A percentile compares a stretch with the other conserved stretches of the same genome.
Conservation (phyloP, 805 yeast genomes). For the Kuraishia hungarica region DNA sequence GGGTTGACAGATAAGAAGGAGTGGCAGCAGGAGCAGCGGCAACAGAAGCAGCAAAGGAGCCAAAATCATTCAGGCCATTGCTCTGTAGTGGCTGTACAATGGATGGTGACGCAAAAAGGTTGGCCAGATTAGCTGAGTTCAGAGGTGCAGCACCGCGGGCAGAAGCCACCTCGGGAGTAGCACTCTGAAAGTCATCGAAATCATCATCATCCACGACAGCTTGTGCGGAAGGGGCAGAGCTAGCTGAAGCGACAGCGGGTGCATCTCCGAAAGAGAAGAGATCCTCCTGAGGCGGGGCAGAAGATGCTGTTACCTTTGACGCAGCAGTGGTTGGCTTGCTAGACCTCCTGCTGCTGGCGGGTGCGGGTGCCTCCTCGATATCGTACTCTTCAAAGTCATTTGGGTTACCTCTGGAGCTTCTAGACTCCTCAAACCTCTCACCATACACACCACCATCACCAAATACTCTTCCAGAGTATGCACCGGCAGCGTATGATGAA, state of each 20-base stretch:
- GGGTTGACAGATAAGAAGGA: slow-evolving; percentile 1
- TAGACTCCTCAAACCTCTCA: slow-evolving; percentile 52
- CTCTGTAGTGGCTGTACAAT: slow-evolving; percentile 13
- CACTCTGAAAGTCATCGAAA: slow-evolving; percentile 73
- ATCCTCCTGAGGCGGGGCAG: slow-evolving; percentile 32
- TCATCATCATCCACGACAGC: slow-evolving; percentile 46
- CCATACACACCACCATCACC: slow-evolving; percentile 72
- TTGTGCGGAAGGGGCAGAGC: slow-evolving; percentile 4
- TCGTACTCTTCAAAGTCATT: slow-evolving; percentile 55
- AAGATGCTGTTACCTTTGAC: slow-evolving; percentile 36
- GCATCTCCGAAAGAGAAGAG: slow-evolving; percentile 37
- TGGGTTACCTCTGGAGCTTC: slow-evolving; percentile 28
- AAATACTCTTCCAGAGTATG: slow-evolving; percentile 42
- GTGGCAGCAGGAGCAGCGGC: slow-evolving; percentile 3
- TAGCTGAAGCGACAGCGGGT: slow-evolving; percentile 12
- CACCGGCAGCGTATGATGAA: slow-evolving; percentile 7
- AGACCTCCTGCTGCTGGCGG: slow-evolving; percentile 20
- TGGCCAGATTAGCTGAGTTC: slow-evolving; percentile 21
- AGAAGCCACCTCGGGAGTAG: slow-evolving; percentile 33
- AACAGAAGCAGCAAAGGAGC: neutral
- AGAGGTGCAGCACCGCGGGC: slow-evolving; percentile 10
- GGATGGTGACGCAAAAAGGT: slow-evolving; percentile 19
- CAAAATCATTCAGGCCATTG: slow-evolving; percentile 5
- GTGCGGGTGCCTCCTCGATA: slow-evolving; percentile 24
- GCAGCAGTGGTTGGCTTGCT: slow-evolving; percentile 23